These are phyloP conservation scores for Rhizopogon sp. DNA, from an alignment of 768 basidiomycete species.

Conservation along the genomic window DNA sequence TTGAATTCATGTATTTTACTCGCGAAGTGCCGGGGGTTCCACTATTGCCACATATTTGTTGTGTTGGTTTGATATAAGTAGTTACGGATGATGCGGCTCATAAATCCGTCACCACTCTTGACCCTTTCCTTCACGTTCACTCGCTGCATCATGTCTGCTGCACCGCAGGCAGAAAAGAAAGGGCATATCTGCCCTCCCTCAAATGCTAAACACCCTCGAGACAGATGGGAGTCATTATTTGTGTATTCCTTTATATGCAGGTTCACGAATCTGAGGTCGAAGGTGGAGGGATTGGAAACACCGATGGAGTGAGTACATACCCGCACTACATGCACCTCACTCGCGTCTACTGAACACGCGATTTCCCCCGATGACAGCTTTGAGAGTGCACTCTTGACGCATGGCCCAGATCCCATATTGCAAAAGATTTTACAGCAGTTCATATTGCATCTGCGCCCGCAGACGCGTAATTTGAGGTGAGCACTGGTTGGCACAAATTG, in stretches of 20 bases:
- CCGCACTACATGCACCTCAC: constrained; percentile 13
- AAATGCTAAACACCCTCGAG: constrained; percentile 65
- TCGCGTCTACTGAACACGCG: constrained; percentile 26
- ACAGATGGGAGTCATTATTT: constrained; percentile 85
- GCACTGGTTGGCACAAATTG: constrained; percentile 32
- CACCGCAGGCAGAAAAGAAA: constrained; percentile 37
- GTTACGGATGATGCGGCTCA: constrained; percentile 28
- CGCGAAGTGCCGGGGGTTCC: constrained; percentile 18
- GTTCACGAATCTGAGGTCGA: constrained; percentile 70
- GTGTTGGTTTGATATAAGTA: constrained; percentile 31
- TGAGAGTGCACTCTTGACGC: constrained; percentile 71
- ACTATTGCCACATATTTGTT: constrained; percentile 32
- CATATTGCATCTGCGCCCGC: constrained; percentile 76
- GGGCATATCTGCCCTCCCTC: constrained; percentile 52
- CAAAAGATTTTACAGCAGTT: constrained; percentile 71
- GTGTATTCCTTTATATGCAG: constrained; percentile 82
- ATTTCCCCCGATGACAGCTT: constrained; percentile 45
- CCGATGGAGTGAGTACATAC: constrained; percentile 71
- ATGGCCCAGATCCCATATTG: constrained; percentile 68
- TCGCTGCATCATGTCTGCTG: constrained; percentile 32
- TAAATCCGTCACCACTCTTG: constrained; percentile 30
- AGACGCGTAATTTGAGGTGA: constrained; percentile 88
- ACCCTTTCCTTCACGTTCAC: constrained; percentile 30
- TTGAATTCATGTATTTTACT: constrained; percentile 19
- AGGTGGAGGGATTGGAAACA: constrained; percentile 74